Evolutionary conservation across 371 early-diverging fungal genomes (phyloP).

Genomic region (Blyttiomyces sp.): DNA sequence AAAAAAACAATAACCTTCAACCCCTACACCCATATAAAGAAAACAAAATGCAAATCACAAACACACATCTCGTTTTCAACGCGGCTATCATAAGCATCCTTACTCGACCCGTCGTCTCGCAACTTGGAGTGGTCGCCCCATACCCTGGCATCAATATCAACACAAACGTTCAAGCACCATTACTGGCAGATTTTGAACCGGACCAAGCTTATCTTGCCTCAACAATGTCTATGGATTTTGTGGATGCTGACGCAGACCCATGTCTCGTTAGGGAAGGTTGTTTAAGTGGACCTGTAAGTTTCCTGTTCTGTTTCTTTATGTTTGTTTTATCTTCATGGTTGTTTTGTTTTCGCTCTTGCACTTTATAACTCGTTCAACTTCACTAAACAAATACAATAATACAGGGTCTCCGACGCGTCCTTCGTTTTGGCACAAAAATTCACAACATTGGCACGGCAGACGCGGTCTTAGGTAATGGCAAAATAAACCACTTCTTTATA

Average conservation of each 20-base stretch:
- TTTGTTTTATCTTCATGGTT: background rate
- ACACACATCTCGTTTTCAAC: too few relatives aligned
- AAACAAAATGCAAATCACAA: too few relatives aligned
- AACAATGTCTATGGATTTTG: slow-evolving; percentile 28
- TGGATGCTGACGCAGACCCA: slow-evolving; percentile 32
- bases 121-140: too few relatives aligned
- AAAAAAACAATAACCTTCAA: too few relatives aligned
- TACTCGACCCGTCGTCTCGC: too few relatives aligned
- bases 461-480: slow-evolving; percentile 26
- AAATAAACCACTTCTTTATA: too few relatives aligned
- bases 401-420: slow-evolving; percentile 13
- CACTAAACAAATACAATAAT: too few relatives aligned
- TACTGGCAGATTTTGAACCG: background rate
- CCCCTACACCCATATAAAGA: too few relatives aligned
- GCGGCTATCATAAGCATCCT: too few relatives aligned
- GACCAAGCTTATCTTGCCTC: slow-evolving; percentile 16
- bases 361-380: too few relatives aligned
- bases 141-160: too few relatives aligned
- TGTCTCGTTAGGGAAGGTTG: slow-evolving; percentile 32
- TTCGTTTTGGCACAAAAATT: slow-evolving; percentile 23
- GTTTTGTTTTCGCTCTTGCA: background rate
- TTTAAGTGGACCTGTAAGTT: slow-evolving; percentile 20
- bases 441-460: slow-evolving; percentile 35
- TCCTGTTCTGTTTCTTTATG: background rate
- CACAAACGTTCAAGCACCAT: too few relatives aligned